These are phyloP conservation scores for Aureobasidium sp. DNA, from an alignment of 2,329 filamentous ascomycete species.

Conservation along the genomic window DNA sequence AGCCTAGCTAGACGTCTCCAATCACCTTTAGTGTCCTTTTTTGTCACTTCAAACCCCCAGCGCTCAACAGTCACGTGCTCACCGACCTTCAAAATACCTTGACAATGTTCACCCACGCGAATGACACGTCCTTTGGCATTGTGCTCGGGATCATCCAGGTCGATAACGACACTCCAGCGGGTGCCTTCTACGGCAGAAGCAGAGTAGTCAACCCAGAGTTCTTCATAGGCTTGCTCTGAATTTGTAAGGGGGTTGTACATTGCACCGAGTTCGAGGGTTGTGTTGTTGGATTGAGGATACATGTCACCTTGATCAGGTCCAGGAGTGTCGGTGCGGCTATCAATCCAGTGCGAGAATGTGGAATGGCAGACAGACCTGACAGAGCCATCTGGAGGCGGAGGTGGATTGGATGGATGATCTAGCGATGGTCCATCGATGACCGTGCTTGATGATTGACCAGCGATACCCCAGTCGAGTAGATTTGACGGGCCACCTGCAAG, in stretches of 20 bases:
- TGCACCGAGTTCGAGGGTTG: constrained; percentile 47
- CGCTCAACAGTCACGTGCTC: constrained; percentile 44
- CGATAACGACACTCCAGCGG: constrained; percentile 35
- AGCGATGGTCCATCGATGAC: constrained; percentile 18
- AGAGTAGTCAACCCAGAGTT: constrained; percentile 53
- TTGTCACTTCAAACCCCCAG: constrained; percentile 40
- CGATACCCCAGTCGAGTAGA: constrained; percentile 59
- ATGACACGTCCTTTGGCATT: constrained; percentile 46
- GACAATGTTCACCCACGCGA: constrained; percentile 47
- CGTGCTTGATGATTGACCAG: constrained; percentile 45
- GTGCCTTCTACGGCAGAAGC: constrained; percentile 23
- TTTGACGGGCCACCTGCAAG: constrained; percentile 24
- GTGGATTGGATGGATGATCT: constrained; percentile 10
- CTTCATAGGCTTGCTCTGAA: constrained; percentile 52
- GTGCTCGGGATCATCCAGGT: constrained; percentile 27
- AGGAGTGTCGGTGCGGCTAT: constrained; percentile 43
- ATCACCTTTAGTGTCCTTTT: constrained; percentile 16
- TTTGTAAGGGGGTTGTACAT: constrained; percentile 55
- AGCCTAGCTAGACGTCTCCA: constrained; percentile 35
- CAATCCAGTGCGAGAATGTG: constrained; percentile 54
- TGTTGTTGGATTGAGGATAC: constrained; percentile 33
- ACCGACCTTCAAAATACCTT: constrained; percentile 48
- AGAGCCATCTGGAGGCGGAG: background rate
- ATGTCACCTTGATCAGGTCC: constrained; percentile 52
- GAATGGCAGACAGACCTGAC: constrained; percentile 23